phyloP scores from a whole-genome alignment of 2,329 filamentous ascomycete genomes.

The Penicillium sp. region DNA sequence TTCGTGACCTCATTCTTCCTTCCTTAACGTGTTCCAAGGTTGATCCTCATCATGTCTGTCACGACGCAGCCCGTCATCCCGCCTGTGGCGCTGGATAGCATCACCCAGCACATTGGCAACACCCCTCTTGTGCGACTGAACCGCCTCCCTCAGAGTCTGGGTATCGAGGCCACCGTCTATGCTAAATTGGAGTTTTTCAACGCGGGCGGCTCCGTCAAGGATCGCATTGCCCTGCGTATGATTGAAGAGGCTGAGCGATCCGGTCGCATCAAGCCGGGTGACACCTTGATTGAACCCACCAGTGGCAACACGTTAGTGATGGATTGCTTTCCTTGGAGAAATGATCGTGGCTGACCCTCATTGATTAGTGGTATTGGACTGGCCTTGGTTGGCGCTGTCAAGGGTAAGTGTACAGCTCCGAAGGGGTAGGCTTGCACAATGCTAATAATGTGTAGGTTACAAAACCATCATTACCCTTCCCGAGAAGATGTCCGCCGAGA shows the following conservation, averaged over 20 bases:
- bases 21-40: neutral
- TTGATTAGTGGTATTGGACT: conserved; percentile 72
- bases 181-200: conserved; percentile 93
- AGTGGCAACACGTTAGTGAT: conserved; percentile 78
- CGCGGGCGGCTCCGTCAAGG: conserved; percentile 90
- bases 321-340: neutral
- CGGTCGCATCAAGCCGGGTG: conserved; percentile 92
- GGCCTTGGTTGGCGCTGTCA: conserved; percentile 83
- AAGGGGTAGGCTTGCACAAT: neutral
- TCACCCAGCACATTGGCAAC: conserved; percentile 88
- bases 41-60: conserved; percentile 43
- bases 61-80: conserved; percentile 53
- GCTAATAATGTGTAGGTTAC: conserved; percentile 70
- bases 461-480: conserved; percentile 97
- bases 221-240: conserved; percentile 95
- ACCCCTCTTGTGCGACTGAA: conserved; percentile 94
- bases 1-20: neutral
- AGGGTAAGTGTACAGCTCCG: conserved; percentile 49
- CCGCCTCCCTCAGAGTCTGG: conserved; percentile 85
- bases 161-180: conserved; percentile 85
- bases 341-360: neutral
- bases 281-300: conserved; percentile 96
- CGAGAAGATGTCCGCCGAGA: conserved; percentile 99
- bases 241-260: conserved; percentile 90
- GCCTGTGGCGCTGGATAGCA: conserved; percentile 62